Conservation (phyloP, 2,329 filamentous ascomycete species). For the Monilinia fructicola region DNA sequence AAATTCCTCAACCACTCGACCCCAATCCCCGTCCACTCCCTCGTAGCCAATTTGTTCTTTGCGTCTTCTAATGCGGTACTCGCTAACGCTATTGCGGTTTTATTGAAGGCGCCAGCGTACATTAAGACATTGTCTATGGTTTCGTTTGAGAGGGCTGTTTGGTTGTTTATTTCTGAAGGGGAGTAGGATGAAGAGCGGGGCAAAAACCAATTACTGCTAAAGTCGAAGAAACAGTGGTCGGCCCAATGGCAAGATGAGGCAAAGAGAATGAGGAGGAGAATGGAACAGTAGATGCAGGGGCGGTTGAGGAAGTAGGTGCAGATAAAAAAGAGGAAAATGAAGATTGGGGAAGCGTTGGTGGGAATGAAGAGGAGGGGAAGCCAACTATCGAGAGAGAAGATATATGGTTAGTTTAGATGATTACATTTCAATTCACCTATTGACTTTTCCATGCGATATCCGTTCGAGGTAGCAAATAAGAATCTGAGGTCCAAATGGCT, state of each 20-base stretch:
- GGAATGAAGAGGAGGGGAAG: constrained; percentile 85
- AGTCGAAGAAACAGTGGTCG: constrained; percentile 89
- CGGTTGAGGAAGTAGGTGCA: constrained; percentile 96
- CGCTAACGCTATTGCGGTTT: constrained; percentile 67
- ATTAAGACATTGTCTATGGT: constrained; percentile 42
- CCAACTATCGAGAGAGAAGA: constrained; percentile 57
- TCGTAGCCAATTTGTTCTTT: constrained; percentile 49
- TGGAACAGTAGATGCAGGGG: constrained; percentile 96
- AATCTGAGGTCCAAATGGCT: background rate
- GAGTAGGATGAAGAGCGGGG: constrained; percentile 52
- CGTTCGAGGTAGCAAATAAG: background rate
- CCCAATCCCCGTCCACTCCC: constrained; percentile 73
- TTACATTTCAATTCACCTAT: background rate
- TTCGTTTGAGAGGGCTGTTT: constrained; percentile 33
- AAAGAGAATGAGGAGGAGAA: constrained; percentile 92
- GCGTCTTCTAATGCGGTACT: constrained; percentile 65
- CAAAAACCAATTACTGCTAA: constrained; percentile 88
- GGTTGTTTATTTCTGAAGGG: constrained; percentile 34
- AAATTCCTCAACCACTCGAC: constrained; percentile 84
- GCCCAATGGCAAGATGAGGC: constrained; percentile 88
- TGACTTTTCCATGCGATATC: background rate
- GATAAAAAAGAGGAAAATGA: constrained; percentile 85
- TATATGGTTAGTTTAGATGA: constrained; percentile 8
- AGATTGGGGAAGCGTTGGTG: constrained; percentile 79
- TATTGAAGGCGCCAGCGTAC: constrained; percentile 54